These are phyloP conservation scores for Funneliformis caledonium DNA, from an alignment of 371 early-diverging fungal species.

Conservation along the genomic window DNA sequence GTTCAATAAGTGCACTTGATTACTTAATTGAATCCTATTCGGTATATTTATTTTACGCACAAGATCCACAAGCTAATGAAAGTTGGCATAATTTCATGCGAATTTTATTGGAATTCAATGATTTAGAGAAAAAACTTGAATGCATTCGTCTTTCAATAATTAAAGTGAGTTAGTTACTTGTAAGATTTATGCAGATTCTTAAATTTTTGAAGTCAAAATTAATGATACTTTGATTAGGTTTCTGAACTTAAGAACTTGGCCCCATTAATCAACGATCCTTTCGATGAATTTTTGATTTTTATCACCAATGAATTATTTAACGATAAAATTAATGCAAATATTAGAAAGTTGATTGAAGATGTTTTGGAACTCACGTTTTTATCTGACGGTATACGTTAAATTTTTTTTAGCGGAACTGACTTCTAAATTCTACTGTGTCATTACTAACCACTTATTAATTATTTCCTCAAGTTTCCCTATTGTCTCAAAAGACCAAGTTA, in stretches of 20 bases:
- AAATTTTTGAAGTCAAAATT: neutral
- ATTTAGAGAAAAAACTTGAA: constrained; percentile 10
- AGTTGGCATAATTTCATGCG: constrained; percentile 5
- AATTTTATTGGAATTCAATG: neutral
- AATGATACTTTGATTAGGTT: neutral
- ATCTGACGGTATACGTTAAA: constrained; percentile 4
- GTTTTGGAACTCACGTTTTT: neutral
- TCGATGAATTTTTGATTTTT: constrained; percentile 1
- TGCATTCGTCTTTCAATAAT: neutral
- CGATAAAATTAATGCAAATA: neutral
- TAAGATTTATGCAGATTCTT: neutral
- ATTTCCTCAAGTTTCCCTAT: constrained; percentile 5
- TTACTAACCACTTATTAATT: neutral
- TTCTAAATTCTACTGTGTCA: neutral
- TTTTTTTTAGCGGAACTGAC: neutral
- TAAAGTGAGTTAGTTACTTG: constrained; percentile 8
- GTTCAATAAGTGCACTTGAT: neutral
- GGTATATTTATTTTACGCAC: neutral
- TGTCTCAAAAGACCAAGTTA: neutral
- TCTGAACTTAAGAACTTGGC: neutral
- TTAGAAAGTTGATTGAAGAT: neutral
- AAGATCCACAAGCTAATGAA: neutral
- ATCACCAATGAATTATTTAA: neutral
- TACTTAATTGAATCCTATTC: constrained; percentile 28
- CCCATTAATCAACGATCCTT: neutral